Evolutionary conservation across 441 rosid genomes (phyloP).

Genomic region (Populus hybrid): DNA sequence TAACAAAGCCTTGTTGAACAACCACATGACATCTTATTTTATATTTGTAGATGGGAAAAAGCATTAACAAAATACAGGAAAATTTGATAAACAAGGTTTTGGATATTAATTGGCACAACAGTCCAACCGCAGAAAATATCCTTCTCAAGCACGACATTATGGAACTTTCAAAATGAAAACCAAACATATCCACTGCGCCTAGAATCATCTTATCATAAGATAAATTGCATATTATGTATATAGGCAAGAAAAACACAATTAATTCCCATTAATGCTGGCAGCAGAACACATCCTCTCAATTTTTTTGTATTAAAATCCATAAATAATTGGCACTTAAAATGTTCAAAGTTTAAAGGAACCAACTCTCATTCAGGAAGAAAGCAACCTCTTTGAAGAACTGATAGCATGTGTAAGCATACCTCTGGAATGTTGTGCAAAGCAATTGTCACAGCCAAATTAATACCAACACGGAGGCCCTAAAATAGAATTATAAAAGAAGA

Average conservation of each 20-base stretch:
- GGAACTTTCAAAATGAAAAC: too few relatives aligned
- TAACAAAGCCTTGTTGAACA: neutral
- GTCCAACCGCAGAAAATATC: neutral
- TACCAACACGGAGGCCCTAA: constrained; percentile 94
- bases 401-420: constrained; percentile 39
- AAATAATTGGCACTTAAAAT: too few relatives aligned
- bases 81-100: neutral
- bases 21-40: neutral
- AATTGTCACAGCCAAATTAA: constrained; percentile 92
- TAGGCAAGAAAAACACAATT: too few relatives aligned
- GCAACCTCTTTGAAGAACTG: neutral
- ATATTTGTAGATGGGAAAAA: neutral
- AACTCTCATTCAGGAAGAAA: neutral
- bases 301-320: neutral
- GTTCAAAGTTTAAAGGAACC: neutral
- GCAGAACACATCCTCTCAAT: neutral
- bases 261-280: too few relatives aligned
- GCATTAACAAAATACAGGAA: neutral
- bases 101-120: neutral
- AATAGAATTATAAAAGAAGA: constrained; percentile 15
- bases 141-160: neutral
- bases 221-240: too few relatives aligned
- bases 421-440: constrained; percentile 99
- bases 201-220: too few relatives aligned
- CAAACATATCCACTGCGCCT: too few relatives aligned